phyloP scores from a whole-genome alignment of 2,329 filamentous ascomycete genomes.

The Arthrobotrys iridis region DNA sequence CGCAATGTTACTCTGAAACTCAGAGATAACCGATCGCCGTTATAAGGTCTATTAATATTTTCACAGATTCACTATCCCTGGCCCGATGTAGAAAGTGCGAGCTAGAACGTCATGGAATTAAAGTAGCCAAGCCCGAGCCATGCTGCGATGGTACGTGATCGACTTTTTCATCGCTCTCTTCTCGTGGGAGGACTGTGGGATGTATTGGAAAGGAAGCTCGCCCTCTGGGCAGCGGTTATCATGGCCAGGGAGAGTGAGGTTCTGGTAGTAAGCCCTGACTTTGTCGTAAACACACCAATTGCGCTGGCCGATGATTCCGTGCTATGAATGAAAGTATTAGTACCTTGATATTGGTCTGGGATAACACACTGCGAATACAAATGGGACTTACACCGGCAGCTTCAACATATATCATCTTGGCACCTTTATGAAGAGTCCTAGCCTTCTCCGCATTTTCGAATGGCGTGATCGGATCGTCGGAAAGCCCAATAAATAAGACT shows the following conservation, averaged over 20 bases:
- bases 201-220: constrained; percentile 21
- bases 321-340: constrained; percentile 22
- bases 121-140: too few relatives aligned
- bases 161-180: constrained; percentile 6
- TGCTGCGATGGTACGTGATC: background rate
- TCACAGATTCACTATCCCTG: too few relatives aligned
- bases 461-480: constrained; percentile 38
- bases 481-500: constrained; percentile 32
- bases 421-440: constrained; percentile 11
- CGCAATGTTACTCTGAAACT: too few relatives aligned
- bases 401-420: constrained; percentile 48
- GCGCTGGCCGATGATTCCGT: constrained; percentile 18
- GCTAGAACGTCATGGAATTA: too few relatives aligned
- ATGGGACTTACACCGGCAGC: constrained; percentile 44
- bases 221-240: constrained; percentile 33
- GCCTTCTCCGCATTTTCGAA: constrained; percentile 40
- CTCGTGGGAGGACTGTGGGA: background rate
- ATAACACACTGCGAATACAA: background rate
- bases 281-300: constrained; percentile 47
- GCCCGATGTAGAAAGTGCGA: too few relatives aligned
- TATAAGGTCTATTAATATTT: too few relatives aligned
- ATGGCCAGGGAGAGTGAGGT: constrained; percentile 38
- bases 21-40: too few relatives aligned
- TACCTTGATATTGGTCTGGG: background rate
- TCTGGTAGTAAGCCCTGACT: constrained; percentile 37